Evolutionary conservation across 2,329 filamentous ascomycete species (phyloP), one percentile per base, ranked within the genome.

Genomic region (Sarocladiaceae sp.): DNA sequence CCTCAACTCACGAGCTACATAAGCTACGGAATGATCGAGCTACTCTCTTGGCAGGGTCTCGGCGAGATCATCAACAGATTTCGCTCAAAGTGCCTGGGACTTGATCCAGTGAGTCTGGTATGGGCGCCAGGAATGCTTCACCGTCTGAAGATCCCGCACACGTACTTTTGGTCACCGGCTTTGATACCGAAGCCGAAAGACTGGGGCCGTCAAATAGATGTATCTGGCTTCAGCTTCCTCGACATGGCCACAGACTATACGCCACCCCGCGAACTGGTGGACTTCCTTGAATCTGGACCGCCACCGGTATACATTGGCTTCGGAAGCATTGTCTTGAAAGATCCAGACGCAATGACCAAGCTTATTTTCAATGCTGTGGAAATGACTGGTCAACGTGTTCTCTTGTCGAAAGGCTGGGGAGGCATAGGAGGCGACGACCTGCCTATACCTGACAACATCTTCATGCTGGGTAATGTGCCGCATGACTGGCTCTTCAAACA

Each of bases 41-140:
- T 95, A 80, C 83, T 96, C 77, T 92, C 91, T 11, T 96, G 90
- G 90, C 90, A 96, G 68, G 91, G 90, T 0, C 72, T 96, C 3
- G 92, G 92, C 33, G 92, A 97, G 66, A 76, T 97, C 5, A 93
- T 97, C 64, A 97, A 97, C 63, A 80, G 84, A 11, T 97, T 96
- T 62, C 79, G 92, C 50, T 84, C 86, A 57, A 84, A 84, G 53
- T 81, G 80, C 13, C 76, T 96, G 1, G 86, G 87, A 23, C 73
- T 97, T 1, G 87, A 94, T 40, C 80, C 86, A 0, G 77, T 97
- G 37, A 90, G 87, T 55, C 73, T 90, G 8, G 84, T 95, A 47
- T 93, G 87, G 80, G 92, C 88, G 2, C 90, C 92, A 7, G 88
- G 87, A 3, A 80, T 96, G 64, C 73, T 95, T 13, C 84, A 82